phyloP scores from a whole-genome alignment of 192 early-diverging fungal genomes.

The Jimgerdemannia flammicorona region DNA sequence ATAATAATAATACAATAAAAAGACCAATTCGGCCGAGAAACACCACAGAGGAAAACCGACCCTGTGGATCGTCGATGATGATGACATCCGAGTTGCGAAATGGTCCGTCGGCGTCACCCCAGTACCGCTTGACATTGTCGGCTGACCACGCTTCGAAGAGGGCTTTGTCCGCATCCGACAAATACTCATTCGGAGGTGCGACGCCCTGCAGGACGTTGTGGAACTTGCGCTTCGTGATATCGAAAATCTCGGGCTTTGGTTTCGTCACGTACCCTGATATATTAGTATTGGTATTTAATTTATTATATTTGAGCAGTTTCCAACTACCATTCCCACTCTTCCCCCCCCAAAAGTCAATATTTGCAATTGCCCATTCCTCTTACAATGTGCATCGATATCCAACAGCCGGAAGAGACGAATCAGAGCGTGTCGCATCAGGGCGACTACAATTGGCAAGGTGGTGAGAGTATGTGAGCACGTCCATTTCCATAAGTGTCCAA shows the following conservation, averaged over 20 bases:
- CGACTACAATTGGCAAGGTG: conserved; percentile 40
- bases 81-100: conserved; percentile 71
- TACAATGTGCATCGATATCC: conserved; percentile 63
- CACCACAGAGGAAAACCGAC: conserved; percentile 12
- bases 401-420: conserved; percentile 67
- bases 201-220: conserved; percentile 89
- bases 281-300: not conserved
- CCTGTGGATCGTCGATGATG: conserved; percentile 84
- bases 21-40: too few relatives aligned
- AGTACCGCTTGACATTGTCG: conserved; percentile 71
- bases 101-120: conserved; percentile 65
- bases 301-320: too few relatives aligned
- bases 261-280: conserved; percentile 66
- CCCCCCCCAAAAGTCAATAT: not conserved
- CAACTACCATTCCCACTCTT: too few relatives aligned
- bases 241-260: conserved; percentile 82
- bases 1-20: too few relatives aligned
- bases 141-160: conserved; percentile 58
- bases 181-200: conserved; percentile 29
- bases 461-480: not conserved
- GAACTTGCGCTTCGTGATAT: conserved; percentile 86
- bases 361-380: conserved; percentile 1
- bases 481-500: not conserved
- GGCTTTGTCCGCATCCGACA: conserved; percentile 67
- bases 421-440: conserved; percentile 83